Evolutionary conservation across 768 basidiomycete species (phyloP).

Genomic region (Lactarius sanguifluus): DNA sequence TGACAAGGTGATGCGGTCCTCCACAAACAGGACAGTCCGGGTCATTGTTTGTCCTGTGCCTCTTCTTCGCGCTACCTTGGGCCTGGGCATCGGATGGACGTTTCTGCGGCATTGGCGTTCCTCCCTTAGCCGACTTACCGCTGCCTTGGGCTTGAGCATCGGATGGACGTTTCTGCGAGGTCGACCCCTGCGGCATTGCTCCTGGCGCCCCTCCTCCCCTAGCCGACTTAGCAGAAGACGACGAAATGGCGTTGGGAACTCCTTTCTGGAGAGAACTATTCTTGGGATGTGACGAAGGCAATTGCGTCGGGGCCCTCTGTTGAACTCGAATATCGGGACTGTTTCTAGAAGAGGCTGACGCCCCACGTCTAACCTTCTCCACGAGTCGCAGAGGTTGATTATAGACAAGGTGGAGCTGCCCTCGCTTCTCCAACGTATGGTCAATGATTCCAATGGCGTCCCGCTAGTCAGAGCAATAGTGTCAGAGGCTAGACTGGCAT

Average conservation of each 20-base stretch:
- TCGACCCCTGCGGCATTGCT: neutral
- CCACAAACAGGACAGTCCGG: slow-evolving; percentile 52
- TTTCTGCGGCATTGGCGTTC: slow-evolving; percentile 29
- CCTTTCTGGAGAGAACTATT: neutral
- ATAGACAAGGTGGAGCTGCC: slow-evolving; percentile 53
- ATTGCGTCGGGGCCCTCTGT: neutral
- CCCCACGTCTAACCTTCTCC: slow-evolving; percentile 31
- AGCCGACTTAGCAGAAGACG: neutral
- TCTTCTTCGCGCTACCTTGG: slow-evolving; percentile 22
- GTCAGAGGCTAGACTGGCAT: slow-evolving; percentile 15
- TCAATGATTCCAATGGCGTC: slow-evolving; percentile 73
- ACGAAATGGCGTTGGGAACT: too few relatives aligned
- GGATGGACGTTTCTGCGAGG: slow-evolving; percentile 35
- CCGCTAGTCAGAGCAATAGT: slow-evolving; percentile 40
- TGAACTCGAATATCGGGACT: neutral
- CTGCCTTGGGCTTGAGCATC: slow-evolving; percentile 28
- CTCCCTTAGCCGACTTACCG: too few relatives aligned
- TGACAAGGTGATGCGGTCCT: slow-evolving; percentile 44
- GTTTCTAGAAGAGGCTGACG: slow-evolving; percentile 17
- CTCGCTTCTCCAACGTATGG: slow-evolving; percentile 54
- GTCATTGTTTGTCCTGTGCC: slow-evolving; percentile 41
- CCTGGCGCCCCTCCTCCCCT: neutral
- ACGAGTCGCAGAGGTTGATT: slow-evolving; percentile 66
- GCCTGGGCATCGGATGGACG: slow-evolving; percentile 34
- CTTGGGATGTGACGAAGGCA: slow-evolving; percentile 1